A percentile compares a stretch with the other conserved stretches of the same genome.
Evolutionary conservation across 345 rosid genomes (phyloP).

Genomic region (Moricandia moricandioides): DNA sequence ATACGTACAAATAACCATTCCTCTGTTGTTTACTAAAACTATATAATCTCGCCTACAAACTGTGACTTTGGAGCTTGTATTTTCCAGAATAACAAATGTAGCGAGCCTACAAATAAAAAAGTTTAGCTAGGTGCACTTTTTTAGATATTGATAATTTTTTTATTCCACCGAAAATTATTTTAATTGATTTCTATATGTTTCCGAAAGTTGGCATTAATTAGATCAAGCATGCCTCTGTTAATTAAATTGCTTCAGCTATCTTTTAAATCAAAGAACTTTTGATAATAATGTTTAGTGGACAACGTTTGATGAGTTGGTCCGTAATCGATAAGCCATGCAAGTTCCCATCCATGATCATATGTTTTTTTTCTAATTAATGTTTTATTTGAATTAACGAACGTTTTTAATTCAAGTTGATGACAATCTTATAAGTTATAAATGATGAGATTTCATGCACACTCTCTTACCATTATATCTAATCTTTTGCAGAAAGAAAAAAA

Average conservation of each 20-base stretch:
- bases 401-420: neutral
- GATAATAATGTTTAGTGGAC: conserved; percentile 26
- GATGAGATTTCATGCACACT: neutral
- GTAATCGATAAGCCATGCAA: conserved; percentile 37
- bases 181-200: conserved; percentile 6
- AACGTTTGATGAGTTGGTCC: conserved; percentile 28
- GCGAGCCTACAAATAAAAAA: neutral
- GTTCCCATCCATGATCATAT: neutral
- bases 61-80: conserved; percentile 1
- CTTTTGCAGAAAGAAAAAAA: neutral
- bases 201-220: conserved; percentile 36
- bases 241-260: conserved; percentile 15
- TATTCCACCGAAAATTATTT: conserved; percentile 7
- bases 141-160: neutral
- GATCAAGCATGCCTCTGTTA: conserved; percentile 31
- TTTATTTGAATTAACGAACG: neutral
- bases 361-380: neutral
- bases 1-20: neutral
- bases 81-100: neutral
- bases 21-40: neutral
- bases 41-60: neutral
- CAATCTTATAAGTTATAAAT: neutral
- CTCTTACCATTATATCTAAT: neutral
- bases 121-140: neutral
- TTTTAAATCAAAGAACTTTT: conserved; percentile 23